Evolutionary conservation across 1,284 basidiomycete genomes (phyloP), one percentile per base, ranked within the genome.

Genomic region (Boletus sp.): DNA sequence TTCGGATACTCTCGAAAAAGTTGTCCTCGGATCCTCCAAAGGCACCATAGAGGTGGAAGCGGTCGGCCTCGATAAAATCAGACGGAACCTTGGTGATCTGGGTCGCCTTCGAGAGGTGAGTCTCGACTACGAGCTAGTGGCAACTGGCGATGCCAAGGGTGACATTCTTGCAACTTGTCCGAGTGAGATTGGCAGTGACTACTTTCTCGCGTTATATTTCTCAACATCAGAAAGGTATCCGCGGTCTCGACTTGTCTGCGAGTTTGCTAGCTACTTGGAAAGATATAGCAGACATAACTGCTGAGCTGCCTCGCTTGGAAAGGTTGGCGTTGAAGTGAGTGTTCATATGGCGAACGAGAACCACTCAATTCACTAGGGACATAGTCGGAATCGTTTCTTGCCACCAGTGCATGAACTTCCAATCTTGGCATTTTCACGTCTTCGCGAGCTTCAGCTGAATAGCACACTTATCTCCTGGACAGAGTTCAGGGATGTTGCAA

Each of bases 41-140:
- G 88, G 88, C 16, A 77, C 81, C 1, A 96, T 98, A 60, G 80
- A 91, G 61, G 92, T 98, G 16, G 91, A 97, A 71, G 92, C 91
- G 1, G 90, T 95, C 0, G 84, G 86, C 46, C 77, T 97, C 50
- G 86, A 91, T 67, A 89, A 88, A 66, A 86, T 98, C 55, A 80
- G 88, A 58, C 73, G 77, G 33, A 88, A 89, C 49, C 81, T 96
- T 18, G 78, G 86, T 1, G 76, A 84, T 55, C 75, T 98, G 20
- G 81, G 83, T 54, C 80, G 78, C 18, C 77, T 98, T 47, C 83
- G 84, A 39, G 87, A 92, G 69, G 84, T 90, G 53, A 94, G 93
- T 56, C 77, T 97, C 27, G 90, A 94, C 64, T 80, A 80, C 62
- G 83, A 85, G 61, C 74, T 78, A 48, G 84, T 94, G 7, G 81